Percentiles rank a stretch among this genome's conserved stretches.
Evolutionary conservation across 352 stramenopile species (phyloP).

Genomic region (Pythium biforme): DNA sequence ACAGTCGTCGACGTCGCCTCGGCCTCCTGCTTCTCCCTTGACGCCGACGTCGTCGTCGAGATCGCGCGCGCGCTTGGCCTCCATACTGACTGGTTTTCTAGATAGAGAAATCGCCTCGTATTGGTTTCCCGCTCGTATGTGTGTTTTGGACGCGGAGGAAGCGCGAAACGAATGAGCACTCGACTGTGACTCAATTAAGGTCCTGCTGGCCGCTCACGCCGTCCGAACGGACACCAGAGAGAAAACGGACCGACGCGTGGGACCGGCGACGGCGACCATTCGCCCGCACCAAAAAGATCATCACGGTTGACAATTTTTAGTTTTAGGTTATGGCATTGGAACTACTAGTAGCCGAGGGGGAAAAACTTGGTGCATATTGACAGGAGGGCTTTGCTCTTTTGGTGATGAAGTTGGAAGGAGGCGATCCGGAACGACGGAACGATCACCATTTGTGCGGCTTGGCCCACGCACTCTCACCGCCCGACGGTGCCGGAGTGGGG

Average conservation of each 20-base stretch:
- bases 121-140: too few relatives aligned
- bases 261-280: conserved; percentile 7
- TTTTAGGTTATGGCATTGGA: background rate
- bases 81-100: conserved; percentile 33
- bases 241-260: conserved; percentile 8
- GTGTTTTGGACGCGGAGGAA: too few relatives aligned
- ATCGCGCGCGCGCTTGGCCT: conserved; percentile 50
- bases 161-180: conserved; percentile 1
- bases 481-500: conserved; percentile 12
- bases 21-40: conserved; percentile 7
- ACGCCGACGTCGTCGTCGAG: conserved; percentile 15
- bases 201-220: too few relatives aligned
- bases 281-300: background rate
- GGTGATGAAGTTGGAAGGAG: background rate
- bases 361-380: background rate
- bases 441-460: conserved; percentile 66
- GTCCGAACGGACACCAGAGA: background rate
- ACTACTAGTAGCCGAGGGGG: background rate
- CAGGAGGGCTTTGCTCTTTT: too few relatives aligned
- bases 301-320: conserved; percentile 15
- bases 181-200: background rate
- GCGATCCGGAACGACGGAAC: background rate
- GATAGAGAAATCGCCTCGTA: background rate
- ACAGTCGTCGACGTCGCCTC: conserved; percentile 29
- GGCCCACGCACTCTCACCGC: conserved; percentile 46